These are phyloP conservation scores for Fistulinella staudtii DNA, from an alignment of 1,284 basidiomycete genomes.

Conservation along the genomic window DNA sequence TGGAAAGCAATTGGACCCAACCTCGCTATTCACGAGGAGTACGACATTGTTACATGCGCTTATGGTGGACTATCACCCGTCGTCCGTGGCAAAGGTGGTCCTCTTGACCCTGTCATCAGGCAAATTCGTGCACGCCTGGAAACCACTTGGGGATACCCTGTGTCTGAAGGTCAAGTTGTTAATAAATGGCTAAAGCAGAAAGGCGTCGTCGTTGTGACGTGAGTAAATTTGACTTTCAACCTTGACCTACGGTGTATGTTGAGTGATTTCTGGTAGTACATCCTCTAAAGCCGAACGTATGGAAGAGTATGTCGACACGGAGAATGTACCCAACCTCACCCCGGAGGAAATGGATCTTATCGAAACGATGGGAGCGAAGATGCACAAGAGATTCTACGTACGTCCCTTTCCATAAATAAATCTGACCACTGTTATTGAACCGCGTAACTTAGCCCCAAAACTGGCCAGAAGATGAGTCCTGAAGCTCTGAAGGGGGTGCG, in stretches of 20 bases:
- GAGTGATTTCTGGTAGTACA: conserved; percentile 44
- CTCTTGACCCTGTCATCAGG: conserved; percentile 49
- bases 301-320: conserved; percentile 59
- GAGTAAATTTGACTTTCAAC: conserved; percentile 25
- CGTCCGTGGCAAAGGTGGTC: conserved; percentile 51
- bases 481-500: no score
- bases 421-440: conserved; percentile 1
- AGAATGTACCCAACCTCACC: conserved; percentile 54
- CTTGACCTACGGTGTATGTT: conserved; percentile 1
- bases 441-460: no score
- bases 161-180: conserved; percentile 54
- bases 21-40: conserved; percentile 50
- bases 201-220: conserved; percentile 65
- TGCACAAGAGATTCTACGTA: conserved; percentile 46
- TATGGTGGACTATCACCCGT: conserved; percentile 66
- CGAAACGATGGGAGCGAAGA: conserved; percentile 56
- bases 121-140: conserved; percentile 47
- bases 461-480: no score
- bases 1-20: conserved; percentile 55
- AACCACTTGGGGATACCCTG: conserved; percentile 40
- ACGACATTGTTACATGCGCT: conserved; percentile 63
- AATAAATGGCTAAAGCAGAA: conserved; percentile 60
- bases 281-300: conserved; percentile 67
- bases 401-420: background rate
- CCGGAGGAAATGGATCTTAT: conserved; percentile 60